Base-by-base conservation (phyloP, 805 yeast species). In the Yamadazyma philogaea region DNA sequence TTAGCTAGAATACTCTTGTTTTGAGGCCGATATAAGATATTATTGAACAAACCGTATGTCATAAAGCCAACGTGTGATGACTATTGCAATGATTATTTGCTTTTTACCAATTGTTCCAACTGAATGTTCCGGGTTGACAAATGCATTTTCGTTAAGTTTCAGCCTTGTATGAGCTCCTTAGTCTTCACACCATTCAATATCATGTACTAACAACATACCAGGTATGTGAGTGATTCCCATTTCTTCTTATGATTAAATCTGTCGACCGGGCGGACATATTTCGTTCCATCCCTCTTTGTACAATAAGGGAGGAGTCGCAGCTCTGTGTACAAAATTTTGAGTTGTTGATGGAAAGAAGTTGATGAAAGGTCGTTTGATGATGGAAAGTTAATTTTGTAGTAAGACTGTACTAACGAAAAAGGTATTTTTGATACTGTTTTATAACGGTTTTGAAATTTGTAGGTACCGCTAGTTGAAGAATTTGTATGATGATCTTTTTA, bases 191-290 rank as follows among this genome's bases (percentile, higher is more conserved):
- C 16, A 31, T 26, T n/a, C 3, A 24, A 11, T 20, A 7, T 30
- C 21, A 32, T n/a, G 17, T 50, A 53, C 57, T 56, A 56, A 55
- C 58, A 44, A 26, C 42, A 31, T 32, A 19, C 8, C 7, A 50
- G 56, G 54, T 53, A 53, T 42, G 50, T 46, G 15, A 11, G 40
- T 33, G 17, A 26, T n/a, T n/a, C n/a, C 26, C 11, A 21, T 12
- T 6, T 19, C 24, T 57, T 60, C 51, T 45, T 22, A 63, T 65
- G 75, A 70, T 60, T 73, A 70, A 57, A 67, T 58, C 47, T 59
- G 63, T 65, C 65, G 75, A 70, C 75, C 75, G 75, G 75, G 75
- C 75, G 75, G 75, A 70, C 75, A 70, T 70, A 70, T 51, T 62
- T 56, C 56, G 50, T 45, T 43, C 47, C 50, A 50, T 57, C 72